Evolutionary conservation across 495 filamentous ascomycete species (phyloP).

Genomic region (Annulohypoxylon bovei): DNA sequence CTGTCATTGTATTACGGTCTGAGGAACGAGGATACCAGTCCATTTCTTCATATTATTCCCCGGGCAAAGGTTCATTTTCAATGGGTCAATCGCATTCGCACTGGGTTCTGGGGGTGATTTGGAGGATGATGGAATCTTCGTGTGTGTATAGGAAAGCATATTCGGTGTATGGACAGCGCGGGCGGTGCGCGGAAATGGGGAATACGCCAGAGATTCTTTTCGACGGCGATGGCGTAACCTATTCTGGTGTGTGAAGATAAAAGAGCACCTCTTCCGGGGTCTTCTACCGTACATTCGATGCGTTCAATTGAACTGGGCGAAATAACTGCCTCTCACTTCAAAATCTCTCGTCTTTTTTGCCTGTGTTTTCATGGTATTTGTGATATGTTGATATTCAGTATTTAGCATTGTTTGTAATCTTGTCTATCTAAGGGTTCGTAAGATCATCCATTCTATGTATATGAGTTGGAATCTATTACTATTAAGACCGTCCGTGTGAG

Average conservation of each 20-base stretch:
- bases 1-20: conserved; percentile 41
- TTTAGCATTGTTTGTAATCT: not conserved
- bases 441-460: not conserved
- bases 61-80: conserved; percentile 36
- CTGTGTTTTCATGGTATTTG: not conserved
- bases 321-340: conserved; percentile 38
- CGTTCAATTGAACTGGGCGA: conserved; percentile 37
- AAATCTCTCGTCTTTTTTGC: not conserved
- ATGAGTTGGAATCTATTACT: not conserved
- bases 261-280: conserved; percentile 23
- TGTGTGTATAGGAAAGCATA: conserved; percentile 43
- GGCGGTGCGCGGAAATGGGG: conserved; percentile 19
- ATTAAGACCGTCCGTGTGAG: not conserved
- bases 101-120: conserved; percentile 22
- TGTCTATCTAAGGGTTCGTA: not conserved
- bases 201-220: conserved; percentile 20
- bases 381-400: not conserved
- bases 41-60: conserved; percentile 40
- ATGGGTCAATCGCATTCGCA: conserved; percentile 31
- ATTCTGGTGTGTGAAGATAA: conserved; percentile 24
- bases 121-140: conserved; percentile 15
- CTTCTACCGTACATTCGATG: conserved; percentile 40
- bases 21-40: conserved; percentile 34
- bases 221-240: conserved; percentile 33
- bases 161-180: conserved; percentile 20